Evolutionary conservation across 441 rosid species (phyloP).

Genomic region (Gossypium schwendimanii): DNA sequence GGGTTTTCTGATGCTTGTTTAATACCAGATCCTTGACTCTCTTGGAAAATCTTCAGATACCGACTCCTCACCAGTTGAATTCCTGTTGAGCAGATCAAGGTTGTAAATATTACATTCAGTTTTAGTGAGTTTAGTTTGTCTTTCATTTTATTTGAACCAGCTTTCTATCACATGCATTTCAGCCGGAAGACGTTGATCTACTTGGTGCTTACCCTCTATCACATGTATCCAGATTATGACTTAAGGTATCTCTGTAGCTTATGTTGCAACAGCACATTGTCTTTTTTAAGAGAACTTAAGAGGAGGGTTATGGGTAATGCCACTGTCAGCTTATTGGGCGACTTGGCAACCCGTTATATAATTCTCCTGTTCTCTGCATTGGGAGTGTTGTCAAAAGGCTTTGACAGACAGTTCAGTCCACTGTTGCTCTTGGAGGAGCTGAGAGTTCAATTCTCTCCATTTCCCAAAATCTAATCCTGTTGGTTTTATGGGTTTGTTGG

Average conservation of each 20-base stretch:
- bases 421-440: constrained; percentile 82
- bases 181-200: constrained; percentile 94
- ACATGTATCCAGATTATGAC: constrained; percentile 90
- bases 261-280: neutral
- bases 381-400: constrained; percentile 99
- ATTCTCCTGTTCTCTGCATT: constrained; percentile 42
- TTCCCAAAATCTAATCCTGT: constrained; percentile 49
- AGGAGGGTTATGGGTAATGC: constrained; percentile 96
- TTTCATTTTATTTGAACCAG: constrained; percentile 19
- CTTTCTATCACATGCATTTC: constrained; percentile 32
- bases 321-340: constrained; percentile 89
- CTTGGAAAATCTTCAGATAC: constrained; percentile 76
- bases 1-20: constrained; percentile 1
- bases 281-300: constrained; percentile 8
- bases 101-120: constrained; percentile 20
- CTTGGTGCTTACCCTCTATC: constrained; percentile 85
- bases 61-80: constrained; percentile 75
- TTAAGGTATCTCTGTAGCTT: constrained; percentile 68
- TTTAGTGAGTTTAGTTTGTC: constrained; percentile 4
- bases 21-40: constrained; percentile 72
- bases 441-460: constrained; percentile 99
- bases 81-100: constrained; percentile 86
- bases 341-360: constrained; percentile 79
- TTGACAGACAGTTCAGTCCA: constrained; percentile 78
- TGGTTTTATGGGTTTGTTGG: constrained; percentile 7